A percentile compares a stretch with the other conserved stretches of the same genome.
phyloP scores from a whole-genome alignment of 2,329 filamentous ascomycete genomes.

The Byssothecium circinans region DNA sequence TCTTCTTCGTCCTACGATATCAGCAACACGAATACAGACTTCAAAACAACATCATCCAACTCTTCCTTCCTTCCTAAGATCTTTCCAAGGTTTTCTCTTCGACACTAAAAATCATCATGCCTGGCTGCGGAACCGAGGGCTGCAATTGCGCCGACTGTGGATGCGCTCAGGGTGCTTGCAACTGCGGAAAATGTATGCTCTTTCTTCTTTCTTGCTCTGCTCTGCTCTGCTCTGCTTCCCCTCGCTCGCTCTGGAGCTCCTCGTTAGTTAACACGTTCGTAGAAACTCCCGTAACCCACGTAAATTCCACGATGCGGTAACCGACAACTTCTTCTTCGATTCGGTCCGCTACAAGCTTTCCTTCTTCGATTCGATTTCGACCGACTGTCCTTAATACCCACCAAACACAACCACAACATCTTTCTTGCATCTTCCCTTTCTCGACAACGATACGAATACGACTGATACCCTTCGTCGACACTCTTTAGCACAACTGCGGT shows the following conservation, averaged over 20 bases:
- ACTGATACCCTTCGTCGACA: conserved; percentile 6
- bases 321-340: not conserved
- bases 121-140: conserved; percentile 32
- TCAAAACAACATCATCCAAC: too few relatives aligned
- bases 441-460: not conserved
- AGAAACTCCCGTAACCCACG: not conserved
- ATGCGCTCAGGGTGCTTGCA: conserved; percentile 32
- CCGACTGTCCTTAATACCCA: conserved; percentile 11
- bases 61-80: too few relatives aligned
- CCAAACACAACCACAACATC: too few relatives aligned
- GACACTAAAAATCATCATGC: conserved; percentile 20
- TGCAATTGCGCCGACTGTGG: conserved; percentile 34
- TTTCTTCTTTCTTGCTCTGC: too few relatives aligned
- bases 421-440: not conserved
- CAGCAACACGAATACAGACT: conserved; percentile 1
- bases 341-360: too few relatives aligned
- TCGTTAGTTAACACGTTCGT: too few relatives aligned
- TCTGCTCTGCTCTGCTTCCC: too few relatives aligned
- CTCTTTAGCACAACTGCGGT: conserved; percentile 6
- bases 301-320: not conserved
- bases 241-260: too few relatives aligned
- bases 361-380: conserved; percentile 6
- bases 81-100: too few relatives aligned
- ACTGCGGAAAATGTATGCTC: conserved; percentile 28
- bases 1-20: not conserved